Conservation (phyloP, 805 yeast species). For the Candida montana region DNA sequence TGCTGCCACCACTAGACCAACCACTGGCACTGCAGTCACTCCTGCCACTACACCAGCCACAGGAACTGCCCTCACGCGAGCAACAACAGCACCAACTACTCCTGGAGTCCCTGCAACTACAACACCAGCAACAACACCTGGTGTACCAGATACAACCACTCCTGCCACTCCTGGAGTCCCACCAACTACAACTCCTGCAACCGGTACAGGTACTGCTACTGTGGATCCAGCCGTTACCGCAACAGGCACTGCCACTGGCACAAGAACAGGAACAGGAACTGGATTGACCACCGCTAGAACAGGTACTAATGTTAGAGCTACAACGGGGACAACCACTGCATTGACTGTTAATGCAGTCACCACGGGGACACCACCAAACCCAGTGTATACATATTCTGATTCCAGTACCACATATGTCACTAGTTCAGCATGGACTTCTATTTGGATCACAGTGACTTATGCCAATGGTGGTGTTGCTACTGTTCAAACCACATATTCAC, state of each 20-base stretch:
- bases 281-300: slow-evolving; percentile 2
- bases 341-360: slow-evolving; percentile 11
- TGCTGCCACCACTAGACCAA: background rate
- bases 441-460: slow-evolving; percentile 50
- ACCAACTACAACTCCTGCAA: slow-evolving; percentile 2
- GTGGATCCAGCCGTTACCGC: slow-evolving; percentile 9
- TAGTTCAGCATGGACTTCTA: slow-evolving; percentile 28
- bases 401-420: slow-evolving; percentile 26
- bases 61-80: background rate
- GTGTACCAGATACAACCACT: background rate
- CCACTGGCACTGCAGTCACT: slow-evolving; percentile 9
- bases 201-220: slow-evolving; percentile 3
- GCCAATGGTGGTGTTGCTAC: slow-evolving; percentile 41
- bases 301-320: slow-evolving; percentile 1
- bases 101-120: slow-evolving; percentile 20
- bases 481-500: slow-evolving; percentile 48
- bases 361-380: slow-evolving; percentile 15
- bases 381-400: slow-evolving; percentile 26
- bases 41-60: slow-evolving; percentile 7
- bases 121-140: background rate
- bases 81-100: slow-evolving; percentile 1
- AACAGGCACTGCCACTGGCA: slow-evolving; percentile 8
- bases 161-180: background rate
- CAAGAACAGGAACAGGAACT: slow-evolving; percentile 14
- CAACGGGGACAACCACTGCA: slow-evolving; percentile 21